Conservation (phyloP, 768 basidiomycete genomes). For the Daedalea quercina region DNA sequence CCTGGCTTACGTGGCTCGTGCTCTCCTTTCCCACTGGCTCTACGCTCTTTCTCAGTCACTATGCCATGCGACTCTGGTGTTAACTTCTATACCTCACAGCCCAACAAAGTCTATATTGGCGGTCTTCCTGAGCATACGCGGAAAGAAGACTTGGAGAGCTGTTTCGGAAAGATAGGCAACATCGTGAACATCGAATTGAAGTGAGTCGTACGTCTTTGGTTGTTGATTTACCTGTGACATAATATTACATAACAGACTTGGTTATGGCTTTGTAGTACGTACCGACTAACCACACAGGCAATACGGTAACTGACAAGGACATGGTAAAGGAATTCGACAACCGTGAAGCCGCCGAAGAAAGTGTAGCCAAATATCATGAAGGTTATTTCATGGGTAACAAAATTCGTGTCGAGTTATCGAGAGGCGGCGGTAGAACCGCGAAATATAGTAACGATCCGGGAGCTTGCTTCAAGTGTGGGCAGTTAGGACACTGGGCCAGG, state of each 20-base stretch:
- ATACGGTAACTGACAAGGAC: not conserved
- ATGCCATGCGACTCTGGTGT: conserved; percentile 16
- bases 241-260: conserved; percentile 44
- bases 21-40: not conserved
- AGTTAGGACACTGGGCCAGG: conserved; percentile 88
- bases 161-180: conserved; percentile 79
- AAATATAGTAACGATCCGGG: conserved; percentile 84
- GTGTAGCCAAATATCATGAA: conserved; percentile 83
- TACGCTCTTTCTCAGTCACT: not conserved
- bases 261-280: conserved; percentile 83
- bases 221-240: conserved; percentile 6
- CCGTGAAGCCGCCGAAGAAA: conserved; percentile 77
- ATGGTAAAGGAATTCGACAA: conserved; percentile 78
- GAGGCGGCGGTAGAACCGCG: conserved; percentile 74
- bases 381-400: conserved; percentile 91
- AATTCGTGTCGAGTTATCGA: conserved; percentile 82
- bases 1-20: not conserved
- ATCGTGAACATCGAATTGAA: conserved; percentile 79
- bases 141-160: conserved; percentile 77
- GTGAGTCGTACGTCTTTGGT: conserved; percentile 37
- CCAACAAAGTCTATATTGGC: conserved; percentile 91
- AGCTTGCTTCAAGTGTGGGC: conserved; percentile 83
- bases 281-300: not conserved
- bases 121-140: conserved; percentile 84
- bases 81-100: conserved; percentile 69